Percentiles rank a stretch among this genome's conserved stretches.
These are phyloP conservation scores for Penicillium chermesinum DNA, from an alignment of 495 filamentous ascomycete species.

Conservation along the genomic window DNA sequence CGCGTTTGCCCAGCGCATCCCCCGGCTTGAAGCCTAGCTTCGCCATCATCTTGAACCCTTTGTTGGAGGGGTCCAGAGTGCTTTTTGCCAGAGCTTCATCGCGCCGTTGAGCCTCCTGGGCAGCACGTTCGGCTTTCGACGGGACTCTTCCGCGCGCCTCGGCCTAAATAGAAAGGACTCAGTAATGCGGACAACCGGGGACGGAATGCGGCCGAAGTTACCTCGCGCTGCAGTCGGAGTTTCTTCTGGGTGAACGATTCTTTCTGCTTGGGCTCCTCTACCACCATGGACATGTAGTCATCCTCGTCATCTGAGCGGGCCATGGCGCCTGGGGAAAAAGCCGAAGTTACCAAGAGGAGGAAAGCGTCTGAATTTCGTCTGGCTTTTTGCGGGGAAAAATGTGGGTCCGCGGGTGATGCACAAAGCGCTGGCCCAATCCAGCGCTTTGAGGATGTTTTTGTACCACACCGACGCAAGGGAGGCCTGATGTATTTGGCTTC, in stretches of 20 bases:
- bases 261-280: slow-evolving; percentile 48
- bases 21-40: slow-evolving; percentile 83
- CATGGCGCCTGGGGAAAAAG: slow-evolving; percentile 12
- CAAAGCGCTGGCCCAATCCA: background rate
- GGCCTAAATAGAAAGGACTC: slow-evolving; percentile 20
- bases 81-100: slow-evolving; percentile 69
- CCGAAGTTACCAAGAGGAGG: background rate
- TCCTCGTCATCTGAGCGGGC: slow-evolving; percentile 43
- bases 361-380: background rate
- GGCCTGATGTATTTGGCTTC: background rate
- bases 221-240: slow-evolving; percentile 52
- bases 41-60: slow-evolving; percentile 95
- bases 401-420: background rate
- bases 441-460: background rate
- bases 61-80: slow-evolving; percentile 60
- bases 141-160: slow-evolving; percentile 42
- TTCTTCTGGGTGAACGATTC: slow-evolving; percentile 56
- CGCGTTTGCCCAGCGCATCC: slow-evolving; percentile 59
- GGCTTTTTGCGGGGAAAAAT: slow-evolving; percentile 23
- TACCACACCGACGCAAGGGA: background rate
- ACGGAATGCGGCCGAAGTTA: slow-evolving; percentile 16
- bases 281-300: slow-evolving; percentile 63
- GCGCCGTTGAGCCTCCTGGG: slow-evolving; percentile 61
- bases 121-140: slow-evolving; percentile 77
- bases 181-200: background rate